These are phyloP conservation scores for Smallanthus sonchifolius DNA, from an alignment of 129 eudicot genomes.

Conservation along the genomic window DNA sequence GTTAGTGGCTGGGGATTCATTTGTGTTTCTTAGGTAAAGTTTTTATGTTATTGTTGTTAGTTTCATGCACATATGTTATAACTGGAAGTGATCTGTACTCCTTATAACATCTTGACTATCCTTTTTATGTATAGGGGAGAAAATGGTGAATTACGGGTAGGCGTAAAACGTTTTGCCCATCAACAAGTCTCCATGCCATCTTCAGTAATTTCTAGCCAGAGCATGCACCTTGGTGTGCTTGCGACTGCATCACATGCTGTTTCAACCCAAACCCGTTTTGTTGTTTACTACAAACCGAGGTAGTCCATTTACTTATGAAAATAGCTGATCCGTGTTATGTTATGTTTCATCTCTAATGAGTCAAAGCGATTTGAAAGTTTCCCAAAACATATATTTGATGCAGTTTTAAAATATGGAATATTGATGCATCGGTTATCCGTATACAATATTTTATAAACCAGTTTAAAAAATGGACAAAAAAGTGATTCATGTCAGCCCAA, in stretches of 20 bases:
- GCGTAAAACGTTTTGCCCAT: constrained; percentile 64
- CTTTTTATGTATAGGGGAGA: constrained; percentile 51
- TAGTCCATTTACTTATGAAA: constrained; percentile 1
- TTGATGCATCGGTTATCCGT: no score
- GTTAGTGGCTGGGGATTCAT: constrained; percentile 89
- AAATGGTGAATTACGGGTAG: constrained; percentile 85
- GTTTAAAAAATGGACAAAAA: no score
- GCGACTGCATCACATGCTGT: constrained; percentile 97
- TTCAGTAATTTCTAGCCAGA: constrained; percentile 92
- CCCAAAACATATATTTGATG: background rate
- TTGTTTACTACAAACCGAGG: constrained; percentile 95
- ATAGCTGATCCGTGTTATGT: background rate
- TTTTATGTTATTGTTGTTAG: constrained; percentile 1
- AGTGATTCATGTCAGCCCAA: no score
- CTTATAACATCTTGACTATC: background rate
- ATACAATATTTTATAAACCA: no score
- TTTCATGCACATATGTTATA: background rate
- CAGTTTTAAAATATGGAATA: no score
- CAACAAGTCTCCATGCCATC: constrained; percentile 82
- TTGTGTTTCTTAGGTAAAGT: constrained; percentile 82
- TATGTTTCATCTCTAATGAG: background rate
- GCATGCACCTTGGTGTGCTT: constrained; percentile 95
- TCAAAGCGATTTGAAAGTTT: background rate
- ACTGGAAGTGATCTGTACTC: background rate
- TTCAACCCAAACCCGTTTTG: constrained; percentile 62